Conservation (phyloP, 1,284 basidiomycete genomes). For the Meira nashicola region DNA sequence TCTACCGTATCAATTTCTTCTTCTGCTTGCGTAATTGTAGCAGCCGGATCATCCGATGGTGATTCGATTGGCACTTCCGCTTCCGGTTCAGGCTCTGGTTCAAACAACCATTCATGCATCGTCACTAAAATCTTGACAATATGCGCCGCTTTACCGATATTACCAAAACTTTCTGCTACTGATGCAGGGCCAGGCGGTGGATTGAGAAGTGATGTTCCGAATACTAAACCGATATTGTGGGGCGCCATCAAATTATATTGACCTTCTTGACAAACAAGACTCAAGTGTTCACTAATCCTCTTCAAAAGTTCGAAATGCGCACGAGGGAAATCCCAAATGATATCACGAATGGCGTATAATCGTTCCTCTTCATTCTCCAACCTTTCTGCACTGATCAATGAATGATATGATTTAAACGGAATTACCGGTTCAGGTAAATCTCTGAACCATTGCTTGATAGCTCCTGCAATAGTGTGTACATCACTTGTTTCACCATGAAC, state of each 20-base stretch:
- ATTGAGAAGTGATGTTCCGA: constrained; percentile 49
- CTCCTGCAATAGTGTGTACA: constrained; percentile 47
- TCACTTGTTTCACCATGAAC: constrained; percentile 42
- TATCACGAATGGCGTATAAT: constrained; percentile 42
- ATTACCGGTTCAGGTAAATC: constrained; percentile 51
- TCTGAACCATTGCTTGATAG: constrained; percentile 48
- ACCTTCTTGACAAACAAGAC: constrained; percentile 38
- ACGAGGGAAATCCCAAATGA: constrained; percentile 45
- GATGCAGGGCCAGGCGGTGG: constrained; percentile 39
- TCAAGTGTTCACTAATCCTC: constrained; percentile 43
- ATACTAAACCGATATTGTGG: constrained; percentile 51
- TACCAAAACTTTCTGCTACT: constrained; percentile 37
- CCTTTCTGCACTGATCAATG: constrained; percentile 42
- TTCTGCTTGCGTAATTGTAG: no score
- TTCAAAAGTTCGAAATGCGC: constrained; percentile 44
- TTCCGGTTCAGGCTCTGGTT: constrained; percentile 40
- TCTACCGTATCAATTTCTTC: no score
- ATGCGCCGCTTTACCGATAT: constrained; percentile 49
- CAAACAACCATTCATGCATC: constrained; percentile 49
- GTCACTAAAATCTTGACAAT: constrained; percentile 50
- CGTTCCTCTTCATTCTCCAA: constrained; percentile 42
- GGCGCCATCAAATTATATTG: constrained; percentile 48
- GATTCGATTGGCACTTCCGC: constrained; percentile 18
- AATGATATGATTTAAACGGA: constrained; percentile 47
- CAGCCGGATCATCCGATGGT: no score